phyloP scores from a whole-genome alignment of 2,329 filamentous ascomycete genomes.

The Hymenoscyphus albidus region DNA sequence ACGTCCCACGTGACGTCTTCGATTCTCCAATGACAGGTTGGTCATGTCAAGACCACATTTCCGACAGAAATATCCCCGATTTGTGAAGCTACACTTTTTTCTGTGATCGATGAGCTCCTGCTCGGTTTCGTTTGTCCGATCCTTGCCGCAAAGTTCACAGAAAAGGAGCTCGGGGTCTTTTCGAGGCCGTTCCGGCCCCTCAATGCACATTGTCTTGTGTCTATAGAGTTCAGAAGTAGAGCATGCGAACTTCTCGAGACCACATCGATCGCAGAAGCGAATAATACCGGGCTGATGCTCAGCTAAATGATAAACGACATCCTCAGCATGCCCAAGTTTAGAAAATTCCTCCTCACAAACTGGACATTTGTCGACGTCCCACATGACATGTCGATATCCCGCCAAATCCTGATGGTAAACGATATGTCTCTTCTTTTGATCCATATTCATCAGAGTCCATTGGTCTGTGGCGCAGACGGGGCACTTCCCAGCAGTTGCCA shows the following conservation, averaged over 20 bases:
- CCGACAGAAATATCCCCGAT: slow-evolving; percentile 3
- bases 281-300: slow-evolving; percentile 24
- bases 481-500: slow-evolving; percentile 23
- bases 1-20: not conserved
- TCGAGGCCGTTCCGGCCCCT: not conserved
- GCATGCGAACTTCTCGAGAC: slow-evolving; percentile 3
- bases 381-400: slow-evolving; percentile 17
- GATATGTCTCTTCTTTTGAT: slow-evolving; percentile 26
- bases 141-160: slow-evolving; percentile 10
- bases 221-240: not conserved
- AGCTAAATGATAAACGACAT: slow-evolving; percentile 25
- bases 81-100: not conserved
- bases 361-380: slow-evolving; percentile 23
- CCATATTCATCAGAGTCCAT: slow-evolving; percentile 23
- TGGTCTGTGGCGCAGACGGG: slow-evolving; percentile 25
- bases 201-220: slow-evolving; percentile 10
- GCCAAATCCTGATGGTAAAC: slow-evolving; percentile 13
- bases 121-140: slow-evolving; percentile 9
- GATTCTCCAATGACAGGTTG: not conserved
- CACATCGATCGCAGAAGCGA: slow-evolving; percentile 24
- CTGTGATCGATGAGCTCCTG: slow-evolving; percentile 7
- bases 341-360: slow-evolving; percentile 24
- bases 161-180: not conserved
- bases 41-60: slow-evolving; percentile 9
- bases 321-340: slow-evolving; percentile 9